A percentile compares a stretch with the other conserved stretches of the same genome.
These are phyloP conservation scores for Colletotrichum tamarilloi DNA, from an alignment of 2,329 filamentous ascomycete species.

Conservation along the genomic window DNA sequence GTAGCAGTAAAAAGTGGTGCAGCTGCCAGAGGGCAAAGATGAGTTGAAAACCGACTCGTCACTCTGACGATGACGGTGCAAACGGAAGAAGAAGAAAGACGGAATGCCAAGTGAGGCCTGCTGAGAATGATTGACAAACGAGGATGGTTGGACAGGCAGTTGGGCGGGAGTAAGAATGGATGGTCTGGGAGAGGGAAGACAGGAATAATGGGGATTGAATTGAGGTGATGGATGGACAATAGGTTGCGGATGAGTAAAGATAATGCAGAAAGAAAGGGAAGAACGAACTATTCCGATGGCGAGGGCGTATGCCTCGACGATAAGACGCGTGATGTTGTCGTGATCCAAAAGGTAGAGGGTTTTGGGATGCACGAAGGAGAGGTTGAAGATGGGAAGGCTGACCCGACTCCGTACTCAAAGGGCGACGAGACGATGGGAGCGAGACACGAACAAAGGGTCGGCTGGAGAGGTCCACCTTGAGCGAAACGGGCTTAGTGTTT, in stretches of 20 bases:
- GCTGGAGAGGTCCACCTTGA: slow-evolving; percentile 13
- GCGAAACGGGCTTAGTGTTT: not conserved
- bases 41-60: slow-evolving; percentile 22
- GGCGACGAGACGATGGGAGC: slow-evolving; percentile 26
- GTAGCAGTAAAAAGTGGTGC: slow-evolving; percentile 32
- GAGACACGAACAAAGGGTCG: slow-evolving; percentile 29
- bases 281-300: slow-evolving; percentile 38
- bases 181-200: slow-evolving; percentile 18
- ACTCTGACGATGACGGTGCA: slow-evolving; percentile 18
- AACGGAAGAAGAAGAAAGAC: slow-evolving; percentile 28
- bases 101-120: slow-evolving; percentile 23
- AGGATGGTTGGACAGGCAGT: slow-evolving; percentile 28
- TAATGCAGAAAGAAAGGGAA: slow-evolving; percentile 33
- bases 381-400: slow-evolving; percentile 14
- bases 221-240: slow-evolving; percentile 30
- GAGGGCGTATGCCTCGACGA: slow-evolving; percentile 34
- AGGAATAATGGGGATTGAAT: slow-evolving; percentile 16
- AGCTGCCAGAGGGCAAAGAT: slow-evolving; percentile 32
- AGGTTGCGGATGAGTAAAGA: slow-evolving; percentile 28
- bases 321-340: slow-evolving; percentile 25
- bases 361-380: slow-evolving; percentile 32
- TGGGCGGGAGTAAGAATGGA: slow-evolving; percentile 17
- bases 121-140: slow-evolving; percentile 30
- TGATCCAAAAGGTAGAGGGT: slow-evolving; percentile 27
- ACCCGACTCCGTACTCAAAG: slow-evolving; percentile 1